These are phyloP conservation scores for Chromosphaera perkinsii DNA, from an alignment of 208 protist genomes.

Conservation along the genomic window DNA sequence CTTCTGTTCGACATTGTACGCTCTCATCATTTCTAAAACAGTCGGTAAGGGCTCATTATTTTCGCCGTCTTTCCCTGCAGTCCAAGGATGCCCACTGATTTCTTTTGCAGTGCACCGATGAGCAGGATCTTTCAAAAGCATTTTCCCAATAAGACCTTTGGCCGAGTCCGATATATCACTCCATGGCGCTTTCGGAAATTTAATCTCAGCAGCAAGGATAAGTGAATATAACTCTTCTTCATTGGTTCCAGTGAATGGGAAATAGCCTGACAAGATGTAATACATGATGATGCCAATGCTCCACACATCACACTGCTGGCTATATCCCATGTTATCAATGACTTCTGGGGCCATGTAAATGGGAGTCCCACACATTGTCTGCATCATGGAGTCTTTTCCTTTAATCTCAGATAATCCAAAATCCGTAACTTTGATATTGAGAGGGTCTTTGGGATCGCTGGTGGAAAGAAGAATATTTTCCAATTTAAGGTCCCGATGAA, in stretches of 20 bases:
- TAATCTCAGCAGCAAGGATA: too few relatives aligned
- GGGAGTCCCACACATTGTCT: neutral
- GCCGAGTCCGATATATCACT: too few relatives aligned
- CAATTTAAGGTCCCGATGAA: constrained; percentile 24
- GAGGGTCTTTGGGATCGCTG: neutral
- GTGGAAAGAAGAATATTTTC: neutral
- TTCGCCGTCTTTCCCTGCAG: too few relatives aligned
- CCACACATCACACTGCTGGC: constrained; percentile 5
- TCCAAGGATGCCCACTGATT: too few relatives aligned
- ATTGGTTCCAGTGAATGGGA: neutral
- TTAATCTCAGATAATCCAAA: constrained; percentile 14
- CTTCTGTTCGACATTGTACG: too few relatives aligned
- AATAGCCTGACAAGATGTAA: constrained; percentile 5
- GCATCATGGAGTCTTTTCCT: neutral
- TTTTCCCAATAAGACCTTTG: too few relatives aligned
- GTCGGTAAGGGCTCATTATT: too few relatives aligned
- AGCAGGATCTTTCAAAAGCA: too few relatives aligned
- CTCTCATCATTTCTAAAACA: too few relatives aligned
- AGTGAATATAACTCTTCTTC: constrained; percentile 6
- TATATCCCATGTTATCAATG: neutral
- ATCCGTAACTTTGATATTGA: constrained; percentile 1
- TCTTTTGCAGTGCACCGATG: too few relatives aligned
- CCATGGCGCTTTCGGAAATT: too few relatives aligned
- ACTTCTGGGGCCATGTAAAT: constrained; percentile 27
- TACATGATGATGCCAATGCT: constrained; percentile 14